Evolutionary conservation across 2,329 filamentous ascomycete species (phyloP).

Genomic region (Emmonsiellopsis sp.): DNA sequence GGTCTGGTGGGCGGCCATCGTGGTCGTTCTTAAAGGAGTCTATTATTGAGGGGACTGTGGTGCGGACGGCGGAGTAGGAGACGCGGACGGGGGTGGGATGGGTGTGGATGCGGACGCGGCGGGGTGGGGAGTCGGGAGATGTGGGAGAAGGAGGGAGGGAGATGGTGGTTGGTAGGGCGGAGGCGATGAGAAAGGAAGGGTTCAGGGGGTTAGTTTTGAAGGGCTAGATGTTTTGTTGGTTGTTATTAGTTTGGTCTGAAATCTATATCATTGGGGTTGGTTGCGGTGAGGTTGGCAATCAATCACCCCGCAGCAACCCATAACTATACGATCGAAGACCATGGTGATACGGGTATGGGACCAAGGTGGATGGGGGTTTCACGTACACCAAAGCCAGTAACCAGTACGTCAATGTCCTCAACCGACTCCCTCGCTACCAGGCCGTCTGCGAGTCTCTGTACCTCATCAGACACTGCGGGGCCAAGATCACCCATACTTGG

Average conservation of each 20-base stretch:
- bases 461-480: not conserved
- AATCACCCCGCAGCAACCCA: too few species aligned
- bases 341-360: not conserved
- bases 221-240: constrained; percentile 44
- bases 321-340: constrained; percentile 3
- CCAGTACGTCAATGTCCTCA: constrained; percentile 40
- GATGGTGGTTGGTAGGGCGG: constrained; percentile 56
- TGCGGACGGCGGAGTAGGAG: constrained; percentile 58
- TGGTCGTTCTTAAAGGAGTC: constrained; percentile 31
- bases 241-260: not conserved
- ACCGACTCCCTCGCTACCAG: constrained; percentile 17
- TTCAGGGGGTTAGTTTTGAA: constrained; percentile 69
- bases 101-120: constrained; percentile 32
- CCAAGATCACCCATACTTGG: constrained; percentile 7
- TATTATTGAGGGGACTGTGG: constrained; percentile 57
- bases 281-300: not conserved
- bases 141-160: constrained; percentile 28
- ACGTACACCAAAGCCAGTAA: constrained; percentile 39
- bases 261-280: not conserved
- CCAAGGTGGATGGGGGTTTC: not conserved
- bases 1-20: constrained; percentile 46
- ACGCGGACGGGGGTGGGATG: constrained; percentile 62
- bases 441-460: not conserved
- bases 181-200: constrained; percentile 72
- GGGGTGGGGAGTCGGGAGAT: constrained; percentile 13